Evolutionary conservation across 495 filamentous ascomycete genomes (phyloP).

Genomic region (Neurospora pannonica): DNA sequence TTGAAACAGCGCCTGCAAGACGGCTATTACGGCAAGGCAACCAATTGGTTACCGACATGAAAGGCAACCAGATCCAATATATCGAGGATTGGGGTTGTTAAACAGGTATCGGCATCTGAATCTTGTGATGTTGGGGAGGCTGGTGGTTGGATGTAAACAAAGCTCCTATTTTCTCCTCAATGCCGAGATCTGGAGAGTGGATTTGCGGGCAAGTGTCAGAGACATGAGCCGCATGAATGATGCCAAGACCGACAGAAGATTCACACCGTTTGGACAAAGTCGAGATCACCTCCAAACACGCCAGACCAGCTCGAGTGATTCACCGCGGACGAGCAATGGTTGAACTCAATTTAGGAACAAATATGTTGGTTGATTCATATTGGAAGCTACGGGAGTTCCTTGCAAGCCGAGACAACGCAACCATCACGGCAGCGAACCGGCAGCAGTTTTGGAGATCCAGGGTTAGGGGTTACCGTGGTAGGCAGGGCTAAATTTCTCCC

Average conservation of each 20-base stretch:
- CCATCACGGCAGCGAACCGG: background rate
- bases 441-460: background rate
- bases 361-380: background rate
- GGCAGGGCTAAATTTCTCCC: constrained; percentile 31
- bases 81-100: background rate
- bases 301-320: background rate
- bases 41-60: background rate
- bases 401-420: background rate
- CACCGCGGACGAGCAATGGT: background rate
- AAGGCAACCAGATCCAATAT: background rate
- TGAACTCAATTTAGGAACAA: background rate
- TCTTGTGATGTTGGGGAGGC: background rate
- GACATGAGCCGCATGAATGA: background rate
- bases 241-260: background rate
- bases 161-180: background rate
- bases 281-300: background rate
- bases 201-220: background rate
- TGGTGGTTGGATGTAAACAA: background rate
- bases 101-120: background rate
- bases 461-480: background rate
- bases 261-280: background rate
- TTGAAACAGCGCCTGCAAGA: background rate
- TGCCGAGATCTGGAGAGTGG: background rate
- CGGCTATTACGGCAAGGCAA: background rate
- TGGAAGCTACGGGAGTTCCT: background rate